Evolutionary conservation across 164 flowering plant species (phyloP).

Genomic region (Tetracentron sinense): DNA sequence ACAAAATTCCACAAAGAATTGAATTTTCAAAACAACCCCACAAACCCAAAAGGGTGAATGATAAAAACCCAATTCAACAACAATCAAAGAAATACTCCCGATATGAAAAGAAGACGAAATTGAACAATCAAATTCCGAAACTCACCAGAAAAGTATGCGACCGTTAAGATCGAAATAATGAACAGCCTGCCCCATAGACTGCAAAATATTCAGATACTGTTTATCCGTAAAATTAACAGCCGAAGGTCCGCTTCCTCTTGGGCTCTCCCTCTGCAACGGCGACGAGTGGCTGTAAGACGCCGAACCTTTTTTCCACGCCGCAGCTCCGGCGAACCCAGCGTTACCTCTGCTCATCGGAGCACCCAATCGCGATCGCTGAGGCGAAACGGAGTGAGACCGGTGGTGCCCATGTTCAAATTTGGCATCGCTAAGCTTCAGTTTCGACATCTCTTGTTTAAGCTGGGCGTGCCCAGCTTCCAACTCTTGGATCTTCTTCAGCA

Average conservation of each 20-base stretch:
- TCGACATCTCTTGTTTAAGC: slow-evolving; percentile 72
- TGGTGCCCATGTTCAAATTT: slow-evolving; percentile 26
- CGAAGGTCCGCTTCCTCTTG: slow-evolving; percentile 32
- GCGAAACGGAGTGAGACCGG: slow-evolving; percentile 78
- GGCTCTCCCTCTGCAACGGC: slow-evolving; percentile 69
- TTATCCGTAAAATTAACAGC: slow-evolving; percentile 50
- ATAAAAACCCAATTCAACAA: slow-evolving; percentile 7
- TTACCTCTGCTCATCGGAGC: slow-evolving; percentile 19
- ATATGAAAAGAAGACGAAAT: neutral
- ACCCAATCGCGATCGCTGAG: slow-evolving; percentile 43
- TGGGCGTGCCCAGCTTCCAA: slow-evolving; percentile 76
- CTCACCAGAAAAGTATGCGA: slow-evolving; percentile 77
- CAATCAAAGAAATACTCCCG: neutral
- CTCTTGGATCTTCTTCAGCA: slow-evolving; percentile 75
- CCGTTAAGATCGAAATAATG: slow-evolving; percentile 66
- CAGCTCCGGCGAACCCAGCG: slow-evolving; percentile 22
- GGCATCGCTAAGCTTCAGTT: slow-evolving; percentile 36
- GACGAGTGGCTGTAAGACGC: slow-evolving; percentile 69
- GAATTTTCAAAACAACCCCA: too few relatives aligned
- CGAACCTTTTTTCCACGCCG: slow-evolving; percentile 45
- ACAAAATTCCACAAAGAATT: too few relatives aligned
- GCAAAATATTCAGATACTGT: slow-evolving; percentile 82
- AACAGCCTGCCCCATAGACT: slow-evolving; percentile 87
- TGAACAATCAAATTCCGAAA: slow-evolving; percentile 2
- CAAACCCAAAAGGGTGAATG: too few relatives aligned